Evolutionary conservation across 2,329 filamentous ascomycete genomes (phyloP).

Genomic region (Talaromyces pinophilus): DNA sequence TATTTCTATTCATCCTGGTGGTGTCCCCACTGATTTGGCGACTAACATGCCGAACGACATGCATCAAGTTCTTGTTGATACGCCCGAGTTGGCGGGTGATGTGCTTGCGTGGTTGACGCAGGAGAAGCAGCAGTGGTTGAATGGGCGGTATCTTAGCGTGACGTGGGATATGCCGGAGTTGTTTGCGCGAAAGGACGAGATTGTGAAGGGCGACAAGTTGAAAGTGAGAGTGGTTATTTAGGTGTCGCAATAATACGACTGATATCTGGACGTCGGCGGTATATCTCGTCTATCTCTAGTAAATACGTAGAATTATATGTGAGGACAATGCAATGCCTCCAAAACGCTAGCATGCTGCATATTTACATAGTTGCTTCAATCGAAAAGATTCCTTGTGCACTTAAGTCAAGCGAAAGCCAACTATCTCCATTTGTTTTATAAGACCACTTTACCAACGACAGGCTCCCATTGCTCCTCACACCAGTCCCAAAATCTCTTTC

Average conservation of each 20-base stretch:
- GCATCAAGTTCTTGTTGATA: conserved; percentile 30
- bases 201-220: conserved; percentile 37
- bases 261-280: background rate
- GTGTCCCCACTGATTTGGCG: conserved; percentile 48
- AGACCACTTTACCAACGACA: background rate
- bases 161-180: conserved; percentile 29
- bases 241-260: background rate
- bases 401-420: too few species aligned
- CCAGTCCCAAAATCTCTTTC: background rate
- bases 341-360: too few species aligned
- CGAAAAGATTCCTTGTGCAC: too few species aligned
- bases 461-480: background rate
- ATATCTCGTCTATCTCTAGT: background rate
- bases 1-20: conserved; percentile 51
- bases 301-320: background rate
- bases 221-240: conserved; percentile 38
- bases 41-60: conserved; percentile 35
- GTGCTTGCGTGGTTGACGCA: conserved; percentile 29
- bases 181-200: conserved; percentile 28
- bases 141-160: conserved; percentile 28
- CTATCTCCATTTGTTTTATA: too few species aligned
- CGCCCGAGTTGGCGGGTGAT: conserved; percentile 31
- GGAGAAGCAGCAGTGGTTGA: conserved; percentile 31
- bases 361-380: too few species aligned
- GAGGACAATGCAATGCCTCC: background rate